A percentile compares a stretch with the other conserved stretches of the same genome.
Conservation (phyloP, 208 protist genomes). For the Trichomonas tenax region DNA sequence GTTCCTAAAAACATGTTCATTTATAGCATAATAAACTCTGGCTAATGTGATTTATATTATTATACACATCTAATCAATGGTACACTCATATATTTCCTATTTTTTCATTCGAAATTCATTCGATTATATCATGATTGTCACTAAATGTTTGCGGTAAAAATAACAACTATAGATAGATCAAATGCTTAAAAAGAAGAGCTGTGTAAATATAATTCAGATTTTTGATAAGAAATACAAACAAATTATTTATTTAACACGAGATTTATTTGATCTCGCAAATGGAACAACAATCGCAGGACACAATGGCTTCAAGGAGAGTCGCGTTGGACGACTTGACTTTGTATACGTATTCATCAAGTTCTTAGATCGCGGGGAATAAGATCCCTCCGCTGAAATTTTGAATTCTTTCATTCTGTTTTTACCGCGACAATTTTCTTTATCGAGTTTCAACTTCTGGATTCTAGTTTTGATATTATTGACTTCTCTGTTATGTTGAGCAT, state of each 20-base stretch:
- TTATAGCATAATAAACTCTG: no score
- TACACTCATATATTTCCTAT: no score
- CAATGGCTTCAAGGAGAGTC: not conserved
- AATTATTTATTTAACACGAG: not conserved
- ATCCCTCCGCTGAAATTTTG: not conserved
- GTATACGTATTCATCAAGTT: not conserved
- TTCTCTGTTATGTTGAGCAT: not conserved
- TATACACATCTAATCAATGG: no score
- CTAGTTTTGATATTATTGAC: not conserved
- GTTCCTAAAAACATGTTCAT: no score
- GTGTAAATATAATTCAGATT: no score
- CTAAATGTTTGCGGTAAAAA: no score
- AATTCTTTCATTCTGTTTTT: not conserved
- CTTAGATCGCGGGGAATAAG: not conserved
- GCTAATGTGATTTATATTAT: no score
- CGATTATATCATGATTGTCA: no score
- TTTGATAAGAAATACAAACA: not conserved
- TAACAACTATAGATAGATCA: no score
- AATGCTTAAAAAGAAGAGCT: no score
- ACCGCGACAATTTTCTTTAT: not conserved
- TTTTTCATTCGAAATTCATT: no score
- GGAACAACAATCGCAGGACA: not conserved
- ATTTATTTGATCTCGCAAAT: not conserved
- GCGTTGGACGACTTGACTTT: not conserved
- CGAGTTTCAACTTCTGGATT: not conserved